Evolutionary conservation across 2,329 filamentous ascomycete genomes (phyloP), one percentile per base, ranked within the genome.

Genomic region (Neocatenulostroma microsporum): DNA sequence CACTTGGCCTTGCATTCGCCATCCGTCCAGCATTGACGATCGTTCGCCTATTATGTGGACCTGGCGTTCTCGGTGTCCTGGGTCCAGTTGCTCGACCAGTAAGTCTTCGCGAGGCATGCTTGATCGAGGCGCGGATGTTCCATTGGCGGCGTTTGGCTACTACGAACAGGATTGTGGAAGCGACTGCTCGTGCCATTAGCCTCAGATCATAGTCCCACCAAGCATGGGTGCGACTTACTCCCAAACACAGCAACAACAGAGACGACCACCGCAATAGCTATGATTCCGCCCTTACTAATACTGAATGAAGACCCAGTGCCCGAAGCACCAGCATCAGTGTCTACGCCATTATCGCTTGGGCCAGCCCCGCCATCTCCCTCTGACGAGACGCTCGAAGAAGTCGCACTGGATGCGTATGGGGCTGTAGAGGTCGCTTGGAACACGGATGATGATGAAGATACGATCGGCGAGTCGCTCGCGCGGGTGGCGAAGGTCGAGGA

Each of bases 91-190:
- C 52, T 31, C 64, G 62, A 14, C 63, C 63, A 2, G 66, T 68
- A 29, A 69, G 41, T 18, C 65, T 63, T 28, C 64, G 60, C 12
- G 66, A 68, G 2, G 83, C 87, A 46, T 74, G 76, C 37, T 80
- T 74, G 39, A 93, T 69, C 20, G 72, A 82, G 55, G 84, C 76
- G 40, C 79, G 76, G 48, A 91, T 68, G 47, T 79, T 82, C 85
- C 85, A 91, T 60, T 88, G 83, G 30, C 80, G 76, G 65, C 85
- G 87, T 69, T 91, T 91, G 37, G 85, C 82, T 24, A 89, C 58
- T 59, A 80, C 85, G 65, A 83, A 93, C 19, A 91, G 74, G 2
- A 76, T 64, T 3, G 78, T 74, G 21, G 73, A 80, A 15, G 69
- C 70, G 44, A 80, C 82, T 82, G 3, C n/a, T n/a, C n/a, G 67